Evolutionary conservation across 2,329 filamentous ascomycete genomes (phyloP), one percentile per base, ranked within the genome.

Genomic region (Calonectria pteridis): DNA sequence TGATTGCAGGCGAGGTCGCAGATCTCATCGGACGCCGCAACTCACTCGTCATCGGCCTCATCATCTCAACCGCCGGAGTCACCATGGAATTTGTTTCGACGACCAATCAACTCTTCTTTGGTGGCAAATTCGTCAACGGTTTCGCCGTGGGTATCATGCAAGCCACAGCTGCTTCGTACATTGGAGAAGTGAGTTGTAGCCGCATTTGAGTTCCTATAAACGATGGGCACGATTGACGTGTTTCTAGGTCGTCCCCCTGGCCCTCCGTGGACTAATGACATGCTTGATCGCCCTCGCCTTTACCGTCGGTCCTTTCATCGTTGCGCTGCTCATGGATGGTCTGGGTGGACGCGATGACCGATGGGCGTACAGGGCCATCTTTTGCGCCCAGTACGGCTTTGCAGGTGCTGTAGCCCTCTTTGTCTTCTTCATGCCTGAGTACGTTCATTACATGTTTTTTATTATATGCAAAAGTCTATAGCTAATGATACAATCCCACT

Each of bases 371-470:
- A 65, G 77, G 2, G 51, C 77, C 14, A 77, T 84, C 16, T 84
- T 84, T 65, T 79, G 78, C 16, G 75, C 81, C 11, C 83, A 83
- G 51, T 84, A 81, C 65, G 82, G 80, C 1, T 83, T 85, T 71
- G 80, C 82, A 3, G 78, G 71, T 14, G 72, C 83, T 59, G 79
- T 81, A 5, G 75, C 80, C 43, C 14, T 81, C 16, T 71, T 83
- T 14, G 76, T 84, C 5, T 77, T 82, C 13, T 84, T 84, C 69
- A 83, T 88, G 69, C 87, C 87, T 1, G 86, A 88, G 76, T 53
- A 31, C 31, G 50, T 53, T 53, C 9, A 3, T 0, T 3, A 2
- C 10, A 20, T 18, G 16, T 53, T 16, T 46, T 14, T 3, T 18
- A 6, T 23, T 20, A n/a, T 1, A 23, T 23, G 1, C 9, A 20